A percentile compares a stretch with the other conserved stretches of the same genome.
Evolutionary conservation across 345 rosid genomes (phyloP).

Genomic region (Psidium friedrichsthalianum): DNA sequence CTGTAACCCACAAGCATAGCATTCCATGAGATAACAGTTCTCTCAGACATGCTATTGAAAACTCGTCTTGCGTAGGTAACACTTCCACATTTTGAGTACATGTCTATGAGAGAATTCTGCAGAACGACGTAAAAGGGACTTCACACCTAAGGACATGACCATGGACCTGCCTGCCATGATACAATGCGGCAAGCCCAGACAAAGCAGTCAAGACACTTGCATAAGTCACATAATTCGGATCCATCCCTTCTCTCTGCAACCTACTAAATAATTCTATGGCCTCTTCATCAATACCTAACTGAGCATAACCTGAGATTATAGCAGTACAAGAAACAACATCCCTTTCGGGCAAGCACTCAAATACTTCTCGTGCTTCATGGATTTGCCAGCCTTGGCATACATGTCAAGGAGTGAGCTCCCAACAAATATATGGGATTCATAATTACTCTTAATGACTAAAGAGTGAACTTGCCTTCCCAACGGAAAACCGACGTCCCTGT

Average conservation of each 20-base stretch:
- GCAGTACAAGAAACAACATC: slow-evolving; percentile 96
- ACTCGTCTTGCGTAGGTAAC: slow-evolving; percentile 48
- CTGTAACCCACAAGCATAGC: slow-evolving; percentile 80
- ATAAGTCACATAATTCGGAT: slow-evolving; percentile 73
- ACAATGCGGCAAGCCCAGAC: slow-evolving; percentile 73
- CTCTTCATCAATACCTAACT: slow-evolving; percentile 65
- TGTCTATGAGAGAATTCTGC: slow-evolving; percentile 75
- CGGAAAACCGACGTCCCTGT: slow-evolving; percentile 26
- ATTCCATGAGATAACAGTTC: slow-evolving; percentile 74
- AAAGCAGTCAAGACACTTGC: slow-evolving; percentile 67
- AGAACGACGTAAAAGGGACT: slow-evolving; percentile 48
- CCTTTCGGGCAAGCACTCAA: slow-evolving; percentile 65
- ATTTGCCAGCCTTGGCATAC: slow-evolving; percentile 88
- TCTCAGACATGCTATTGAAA: slow-evolving; percentile 60
- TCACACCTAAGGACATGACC: slow-evolving; percentile 54
- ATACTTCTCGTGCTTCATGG: slow-evolving; percentile 64
- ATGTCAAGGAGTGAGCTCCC: slow-evolving; percentile 96
- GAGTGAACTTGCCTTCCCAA: slow-evolving; percentile 79
- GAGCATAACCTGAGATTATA: slow-evolving; percentile 86
- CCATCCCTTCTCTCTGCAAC: slow-evolving; percentile 62
- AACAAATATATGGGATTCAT: slow-evolving; percentile 52
- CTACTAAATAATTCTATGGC: slow-evolving; percentile 59
- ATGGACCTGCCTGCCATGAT: slow-evolving; percentile 84
- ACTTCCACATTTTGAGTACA: slow-evolving; percentile 90
- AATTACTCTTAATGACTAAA: slow-evolving; percentile 40